These are phyloP conservation scores for Anethum foeniculum DNA, from an alignment of 140 eudicot genomes.

Conservation along the genomic window DNA sequence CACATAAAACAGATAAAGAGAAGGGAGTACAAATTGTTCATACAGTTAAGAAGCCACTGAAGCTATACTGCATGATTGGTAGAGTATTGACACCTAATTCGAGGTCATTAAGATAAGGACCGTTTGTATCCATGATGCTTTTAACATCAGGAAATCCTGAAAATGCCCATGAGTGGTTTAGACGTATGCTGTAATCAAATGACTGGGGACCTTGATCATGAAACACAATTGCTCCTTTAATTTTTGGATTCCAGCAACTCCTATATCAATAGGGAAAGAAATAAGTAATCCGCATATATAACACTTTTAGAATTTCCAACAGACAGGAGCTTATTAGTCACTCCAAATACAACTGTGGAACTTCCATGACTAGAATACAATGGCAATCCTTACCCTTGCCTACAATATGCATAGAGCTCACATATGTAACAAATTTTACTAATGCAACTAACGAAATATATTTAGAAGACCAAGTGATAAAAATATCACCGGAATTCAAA, in stretches of 20 bases:
- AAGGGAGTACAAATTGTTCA: slow-evolving; percentile 29
- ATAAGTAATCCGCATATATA: neutral
- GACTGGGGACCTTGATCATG: slow-evolving; percentile 86
- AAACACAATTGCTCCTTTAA: slow-evolving; percentile 94
- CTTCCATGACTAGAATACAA: neutral
- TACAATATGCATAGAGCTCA: neutral
- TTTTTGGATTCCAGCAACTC: slow-evolving; percentile 75
- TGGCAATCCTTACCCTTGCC: neutral
- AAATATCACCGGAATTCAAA: neutral
- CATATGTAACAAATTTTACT: neutral
- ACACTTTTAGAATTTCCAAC: neutral
- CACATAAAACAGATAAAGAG: neutral
- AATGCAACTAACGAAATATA: neutral
- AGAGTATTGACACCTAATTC: slow-evolving; percentile 70
- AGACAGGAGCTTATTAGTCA: neutral
- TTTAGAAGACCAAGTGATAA: neutral
- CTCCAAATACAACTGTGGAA: neutral
- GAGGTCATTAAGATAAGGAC: slow-evolving; percentile 94
- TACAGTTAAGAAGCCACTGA: slow-evolving; percentile 95
- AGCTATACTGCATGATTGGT: slow-evolving; percentile 90
- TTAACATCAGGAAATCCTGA: slow-evolving; percentile 94
- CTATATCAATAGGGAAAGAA: slow-evolving; percentile 35
- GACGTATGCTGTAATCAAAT: slow-evolving; percentile 93
- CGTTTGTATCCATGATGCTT: slow-evolving; percentile 86
- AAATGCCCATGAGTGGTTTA: slow-evolving; percentile 98